These are phyloP conservation scores for Pyricularia pennisetigena DNA, from an alignment of 2,329 filamentous ascomycete species.

Conservation along the genomic window DNA sequence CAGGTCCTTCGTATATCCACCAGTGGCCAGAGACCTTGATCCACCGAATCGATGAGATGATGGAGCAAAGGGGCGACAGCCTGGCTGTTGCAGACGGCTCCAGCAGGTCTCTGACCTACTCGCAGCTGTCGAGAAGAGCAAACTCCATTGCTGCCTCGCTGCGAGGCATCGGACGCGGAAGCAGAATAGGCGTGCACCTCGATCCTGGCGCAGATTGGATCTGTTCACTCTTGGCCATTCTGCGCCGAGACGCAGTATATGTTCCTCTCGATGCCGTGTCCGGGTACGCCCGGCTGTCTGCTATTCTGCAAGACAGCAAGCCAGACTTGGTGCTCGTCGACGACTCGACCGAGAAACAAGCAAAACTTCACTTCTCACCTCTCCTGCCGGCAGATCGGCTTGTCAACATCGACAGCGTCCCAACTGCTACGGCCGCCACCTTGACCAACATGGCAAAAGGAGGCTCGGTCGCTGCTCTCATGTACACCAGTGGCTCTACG, in stretches of 20 bases:
- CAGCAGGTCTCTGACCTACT: constrained; percentile 22
- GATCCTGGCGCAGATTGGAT: constrained; percentile 24
- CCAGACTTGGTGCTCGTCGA: neutral
- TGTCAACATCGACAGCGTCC: neutral
- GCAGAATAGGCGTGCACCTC: constrained; percentile 27
- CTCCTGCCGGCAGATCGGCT: neutral
- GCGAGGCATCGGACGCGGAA: neutral
- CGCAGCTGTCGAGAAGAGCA: constrained; percentile 13
- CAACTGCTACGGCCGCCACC: neutral
- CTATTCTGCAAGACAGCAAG: constrained; percentile 12
- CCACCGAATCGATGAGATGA: constrained; percentile 25
- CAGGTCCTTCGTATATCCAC: constrained; percentile 10
- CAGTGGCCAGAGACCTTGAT: constrained; percentile 23
- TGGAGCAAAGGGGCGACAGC: constrained; percentile 8
- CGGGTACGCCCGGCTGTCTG: constrained; percentile 16
- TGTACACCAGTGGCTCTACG: constrained; percentile 23
- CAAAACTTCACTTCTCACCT: neutral
- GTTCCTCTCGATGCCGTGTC: constrained; percentile 27
- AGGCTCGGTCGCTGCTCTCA: constrained; percentile 16
- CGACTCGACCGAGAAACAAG: neutral
- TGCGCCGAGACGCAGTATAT: constrained; percentile 25
- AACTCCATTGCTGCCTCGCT: neutral
- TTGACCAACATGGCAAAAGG: neutral
- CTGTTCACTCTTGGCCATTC: constrained; percentile 28
- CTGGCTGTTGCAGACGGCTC: constrained; percentile 12